Conservation (phyloP, 306 rosid species). For the Corylus americana region DNA sequence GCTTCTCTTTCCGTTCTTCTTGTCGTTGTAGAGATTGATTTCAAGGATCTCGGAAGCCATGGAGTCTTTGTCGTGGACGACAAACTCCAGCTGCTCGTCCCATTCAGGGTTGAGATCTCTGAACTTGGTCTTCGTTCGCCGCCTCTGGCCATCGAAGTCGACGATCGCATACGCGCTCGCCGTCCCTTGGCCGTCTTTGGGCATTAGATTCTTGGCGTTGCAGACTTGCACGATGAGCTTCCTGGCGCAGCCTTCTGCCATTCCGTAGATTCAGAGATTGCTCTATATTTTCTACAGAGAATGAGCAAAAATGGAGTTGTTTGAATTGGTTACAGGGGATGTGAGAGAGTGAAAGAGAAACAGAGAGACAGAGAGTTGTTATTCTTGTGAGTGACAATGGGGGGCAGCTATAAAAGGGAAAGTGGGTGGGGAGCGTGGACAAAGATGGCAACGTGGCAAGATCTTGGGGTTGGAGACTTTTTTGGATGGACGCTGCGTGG, state of each 20-base stretch:
- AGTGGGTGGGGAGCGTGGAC: constrained; percentile 46
- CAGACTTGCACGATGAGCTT: constrained; percentile 75
- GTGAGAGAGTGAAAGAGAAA: not conserved
- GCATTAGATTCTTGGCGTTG: constrained; percentile 86
- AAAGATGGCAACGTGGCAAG: constrained; percentile 36
- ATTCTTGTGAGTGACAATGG: constrained; percentile 1
- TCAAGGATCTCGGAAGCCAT: constrained; percentile 59
- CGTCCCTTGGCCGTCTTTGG: constrained; percentile 95
- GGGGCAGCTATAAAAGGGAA: constrained; percentile 9
- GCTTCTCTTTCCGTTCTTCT: constrained; percentile 63
- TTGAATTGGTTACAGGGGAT: too few relatives aligned
- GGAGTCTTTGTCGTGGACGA: constrained; percentile 54
- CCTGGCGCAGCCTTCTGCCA: constrained; percentile 58
- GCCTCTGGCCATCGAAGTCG: constrained; percentile 82
- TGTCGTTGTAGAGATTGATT: constrained; percentile 77
- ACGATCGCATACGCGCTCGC: constrained; percentile 90
- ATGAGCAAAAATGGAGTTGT: too few relatives aligned
- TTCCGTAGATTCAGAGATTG: constrained; percentile 2
- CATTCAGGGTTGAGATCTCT: constrained; percentile 88
- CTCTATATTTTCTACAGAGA: not conserved
- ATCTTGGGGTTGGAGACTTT: constrained; percentile 6
- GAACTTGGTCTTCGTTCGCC: constrained; percentile 69
- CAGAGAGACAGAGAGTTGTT: not conserved
- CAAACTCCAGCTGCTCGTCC: constrained; percentile 84
- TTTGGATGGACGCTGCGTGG: constrained; percentile 16